These are phyloP conservation scores for Bruguiera gymnorhiza DNA, from an alignment of 345 rosid genomes.

Conservation along the genomic window DNA sequence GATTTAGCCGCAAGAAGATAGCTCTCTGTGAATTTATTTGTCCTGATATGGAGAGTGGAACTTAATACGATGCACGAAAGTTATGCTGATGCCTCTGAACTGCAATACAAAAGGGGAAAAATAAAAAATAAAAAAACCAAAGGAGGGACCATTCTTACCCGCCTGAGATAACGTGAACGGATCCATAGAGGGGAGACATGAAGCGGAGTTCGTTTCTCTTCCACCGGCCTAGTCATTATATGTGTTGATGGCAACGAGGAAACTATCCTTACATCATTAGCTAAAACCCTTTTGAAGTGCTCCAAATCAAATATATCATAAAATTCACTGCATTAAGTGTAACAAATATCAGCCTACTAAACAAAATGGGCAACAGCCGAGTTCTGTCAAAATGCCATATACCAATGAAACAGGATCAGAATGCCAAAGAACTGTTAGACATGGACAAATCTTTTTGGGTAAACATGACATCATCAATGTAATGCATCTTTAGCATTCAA, in stretches of 20 bases:
- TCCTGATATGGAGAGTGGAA: too few species aligned
- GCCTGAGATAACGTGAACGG: slow-evolving; percentile 74
- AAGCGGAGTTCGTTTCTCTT: slow-evolving; percentile 71
- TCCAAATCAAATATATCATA: slow-evolving; percentile 91
- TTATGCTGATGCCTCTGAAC: too few species aligned
- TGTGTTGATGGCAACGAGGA: slow-evolving; percentile 78
- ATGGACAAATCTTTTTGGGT: not conserved
- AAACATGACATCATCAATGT: not conserved
- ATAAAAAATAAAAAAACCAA: not conserved
- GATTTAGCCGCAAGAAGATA: too few species aligned
- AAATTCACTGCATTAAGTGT: slow-evolving; percentile 67
- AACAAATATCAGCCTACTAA: not conserved
- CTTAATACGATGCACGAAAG: too few species aligned
- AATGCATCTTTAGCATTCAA: not conserved
- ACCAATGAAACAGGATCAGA: not conserved
- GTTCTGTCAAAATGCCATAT: not conserved
- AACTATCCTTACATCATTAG: slow-evolving; percentile 70
- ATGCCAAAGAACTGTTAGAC: not conserved
- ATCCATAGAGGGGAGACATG: slow-evolving; percentile 93
- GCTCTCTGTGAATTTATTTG: too few species aligned
- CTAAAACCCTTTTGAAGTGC: slow-evolving; percentile 76
- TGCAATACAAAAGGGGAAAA: too few species aligned
- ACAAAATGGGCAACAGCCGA: slow-evolving; percentile 1
- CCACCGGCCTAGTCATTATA: slow-evolving; percentile 79
- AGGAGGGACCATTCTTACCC: slow-evolving; percentile 41